Evolutionary conservation across 371 early-diverging fungal species (phyloP).

Genomic region (Encephalitozoon intestinalis): DNA sequence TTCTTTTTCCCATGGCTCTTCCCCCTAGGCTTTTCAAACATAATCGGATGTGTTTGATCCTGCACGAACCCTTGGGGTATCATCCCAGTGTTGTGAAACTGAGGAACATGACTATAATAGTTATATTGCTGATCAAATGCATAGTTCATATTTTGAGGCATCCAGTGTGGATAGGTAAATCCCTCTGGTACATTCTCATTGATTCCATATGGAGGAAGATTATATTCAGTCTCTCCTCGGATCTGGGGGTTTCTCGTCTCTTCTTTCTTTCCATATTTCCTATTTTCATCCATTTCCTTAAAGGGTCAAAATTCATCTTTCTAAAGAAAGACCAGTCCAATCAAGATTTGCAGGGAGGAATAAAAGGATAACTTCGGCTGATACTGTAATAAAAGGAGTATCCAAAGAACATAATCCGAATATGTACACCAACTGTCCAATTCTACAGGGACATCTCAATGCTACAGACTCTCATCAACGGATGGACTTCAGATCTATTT

Average conservation of each 20-base stretch:
- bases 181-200: conserved; percentile 9
- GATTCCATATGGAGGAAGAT: neutral
- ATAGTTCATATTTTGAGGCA: conserved; percentile 4
- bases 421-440: neutral
- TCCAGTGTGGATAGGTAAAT: neutral
- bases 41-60: neutral
- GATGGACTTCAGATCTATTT: no score
- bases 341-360: neutral
- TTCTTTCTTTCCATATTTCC: conserved; percentile 7
- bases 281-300: conserved; percentile 11
- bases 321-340: neutral
- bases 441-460: neutral
- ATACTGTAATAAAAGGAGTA: neutral
- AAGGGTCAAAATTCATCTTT: conserved; percentile 14
- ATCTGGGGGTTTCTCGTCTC: neutral
- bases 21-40: neutral
- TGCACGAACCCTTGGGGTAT: neutral
- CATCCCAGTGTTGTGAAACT: neutral
- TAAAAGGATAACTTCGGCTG: neutral
- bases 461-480: no score
- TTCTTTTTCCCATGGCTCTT: conserved; percentile 67
- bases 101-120: neutral
- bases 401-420: neutral
- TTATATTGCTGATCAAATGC: conserved; percentile 6
- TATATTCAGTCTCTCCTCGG: neutral